Evolutionary conservation across 805 yeast species (phyloP), one percentile per base, ranked within the genome.

Genomic region (Ogataea parapolymorpha): DNA sequence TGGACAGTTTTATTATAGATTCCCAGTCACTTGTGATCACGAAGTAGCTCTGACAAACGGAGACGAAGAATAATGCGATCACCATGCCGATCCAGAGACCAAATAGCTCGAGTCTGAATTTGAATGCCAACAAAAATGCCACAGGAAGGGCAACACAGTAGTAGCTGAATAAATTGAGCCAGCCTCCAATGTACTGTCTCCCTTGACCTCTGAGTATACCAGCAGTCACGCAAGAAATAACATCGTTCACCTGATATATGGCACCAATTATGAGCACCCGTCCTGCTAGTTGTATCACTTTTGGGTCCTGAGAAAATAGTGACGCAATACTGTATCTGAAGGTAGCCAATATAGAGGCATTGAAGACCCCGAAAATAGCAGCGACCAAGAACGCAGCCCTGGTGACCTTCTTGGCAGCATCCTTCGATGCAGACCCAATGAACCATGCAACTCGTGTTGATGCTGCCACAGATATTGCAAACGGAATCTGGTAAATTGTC

Each of bases 141-240:
- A 79, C 60, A 4, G 89, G 89, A 13, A 82, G 63, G 10, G 86
- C 87, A 24, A 82, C 59, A 32, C 76, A 63, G 50, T 82, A 81
- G 58, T 80, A 81, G 5, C 82, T 67, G 25, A 77, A 44, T 47
- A 81, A 58, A 44, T 78, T 79, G 25, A 79, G 71, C 37, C 71
- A 70, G 2, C 84, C 83, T 0, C 84, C 83, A 26, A 80, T 72
- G 51, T 71, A 74, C 31, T 82, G 83, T 59, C 77, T 77, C 12
- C 91, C 91, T 63, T 83, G 90, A 5, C 91, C 91, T 57, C 93
- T 72, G 39, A 85, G 66, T 45, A 86, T 72, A 12, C 91, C 91
- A 12, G 87, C 89, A 1, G 85, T 75, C 35, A 82, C 79, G 12
- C 87, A 85, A 48, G 82, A 76, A 53, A 79, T 63, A 9, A 82